phyloP scores from a whole-genome alignment of 2,329 filamentous ascomycete species.

The Niveomyces coronatus region DNA sequence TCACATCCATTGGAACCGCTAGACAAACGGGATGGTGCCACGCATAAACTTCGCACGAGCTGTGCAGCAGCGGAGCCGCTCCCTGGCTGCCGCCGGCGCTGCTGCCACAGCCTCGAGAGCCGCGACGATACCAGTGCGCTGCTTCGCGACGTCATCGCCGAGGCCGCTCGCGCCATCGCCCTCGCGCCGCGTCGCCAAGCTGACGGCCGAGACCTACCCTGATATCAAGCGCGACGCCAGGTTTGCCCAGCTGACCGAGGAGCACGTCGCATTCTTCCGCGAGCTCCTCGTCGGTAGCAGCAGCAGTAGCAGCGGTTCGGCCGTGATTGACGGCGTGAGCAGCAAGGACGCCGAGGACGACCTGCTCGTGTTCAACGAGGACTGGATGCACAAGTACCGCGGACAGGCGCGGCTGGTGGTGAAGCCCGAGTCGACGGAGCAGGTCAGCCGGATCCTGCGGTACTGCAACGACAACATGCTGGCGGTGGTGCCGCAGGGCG shows the following conservation, averaged over 20 bases:
- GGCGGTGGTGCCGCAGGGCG: conserved; percentile 92
- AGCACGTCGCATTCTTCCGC: conserved; percentile 78
- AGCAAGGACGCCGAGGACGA: conserved; percentile 60
- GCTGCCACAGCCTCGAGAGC: conserved; percentile 1
- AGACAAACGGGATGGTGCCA: conserved; percentile 12
- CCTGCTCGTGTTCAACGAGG: conserved; percentile 83
- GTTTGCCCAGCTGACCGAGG: conserved; percentile 61
- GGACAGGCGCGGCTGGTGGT: conserved; percentile 82
- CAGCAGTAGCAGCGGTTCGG: conserved; percentile 64
- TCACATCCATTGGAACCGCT: too few relatives aligned
- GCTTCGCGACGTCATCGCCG: conserved; percentile 21
- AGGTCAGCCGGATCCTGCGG: conserved; percentile 82
- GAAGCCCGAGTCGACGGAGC: conserved; percentile 72
- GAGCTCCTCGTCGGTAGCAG: too few relatives aligned
- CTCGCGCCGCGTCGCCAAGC: conserved; percentile 36
- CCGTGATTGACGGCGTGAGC: conserved; percentile 78
- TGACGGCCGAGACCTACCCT: conserved; percentile 81
- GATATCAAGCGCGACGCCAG: conserved; percentile 67
- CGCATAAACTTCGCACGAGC: conserved; percentile 12
- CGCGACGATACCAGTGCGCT: conserved; percentile 12
- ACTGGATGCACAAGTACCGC: conserved; percentile 99
- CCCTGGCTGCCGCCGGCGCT: not conserved
- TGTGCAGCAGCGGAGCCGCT: conserved; percentile 11
- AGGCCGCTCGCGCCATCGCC: conserved; percentile 18
- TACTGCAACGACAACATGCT: conserved; percentile 93